These are phyloP conservation scores for Suillus bovinus DNA, from an alignment of 768 basidiomycete species.

Conservation along the genomic window DNA sequence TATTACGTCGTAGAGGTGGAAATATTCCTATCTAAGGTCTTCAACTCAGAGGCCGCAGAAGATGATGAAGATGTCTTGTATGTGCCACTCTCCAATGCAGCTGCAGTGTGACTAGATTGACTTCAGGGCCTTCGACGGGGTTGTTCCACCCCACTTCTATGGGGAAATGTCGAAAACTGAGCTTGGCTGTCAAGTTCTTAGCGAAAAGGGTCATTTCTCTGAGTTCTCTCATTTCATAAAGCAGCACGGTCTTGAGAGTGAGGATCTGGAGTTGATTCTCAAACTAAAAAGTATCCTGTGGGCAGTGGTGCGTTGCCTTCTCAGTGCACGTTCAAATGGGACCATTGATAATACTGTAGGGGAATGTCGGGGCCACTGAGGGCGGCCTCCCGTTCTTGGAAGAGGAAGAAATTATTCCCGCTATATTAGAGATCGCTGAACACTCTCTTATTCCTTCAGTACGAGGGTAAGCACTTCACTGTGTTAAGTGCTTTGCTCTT, in stretches of 20 bases:
- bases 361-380: constrained; percentile 88
- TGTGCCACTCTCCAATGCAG: constrained; percentile 19
- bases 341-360: constrained; percentile 47
- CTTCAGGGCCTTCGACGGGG: constrained; percentile 74
- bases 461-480: constrained; percentile 70
- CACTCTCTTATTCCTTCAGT: constrained; percentile 88
- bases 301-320: constrained; percentile 75
- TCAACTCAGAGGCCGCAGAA: constrained; percentile 52
- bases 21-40: constrained; percentile 82
- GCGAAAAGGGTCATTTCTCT: constrained; percentile 86
- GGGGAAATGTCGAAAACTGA: constrained; percentile 98
- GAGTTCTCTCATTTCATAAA: constrained; percentile 92
- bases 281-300: constrained; percentile 95
- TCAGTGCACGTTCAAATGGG: not conserved
- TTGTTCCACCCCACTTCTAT: constrained; percentile 94
- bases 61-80: constrained; percentile 72
- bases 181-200: constrained; percentile 87
- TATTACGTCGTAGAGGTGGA: constrained; percentile 94
- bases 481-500: not conserved
- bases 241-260: constrained; percentile 80
- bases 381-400: constrained; percentile 94
- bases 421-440: constrained; percentile 89
- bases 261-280: constrained; percentile 80
- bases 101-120: constrained; percentile 1
- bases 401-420: constrained; percentile 91